Evolutionary conservation across 345 rosid genomes (phyloP).

Genomic region (Microcos paniculata): DNA sequence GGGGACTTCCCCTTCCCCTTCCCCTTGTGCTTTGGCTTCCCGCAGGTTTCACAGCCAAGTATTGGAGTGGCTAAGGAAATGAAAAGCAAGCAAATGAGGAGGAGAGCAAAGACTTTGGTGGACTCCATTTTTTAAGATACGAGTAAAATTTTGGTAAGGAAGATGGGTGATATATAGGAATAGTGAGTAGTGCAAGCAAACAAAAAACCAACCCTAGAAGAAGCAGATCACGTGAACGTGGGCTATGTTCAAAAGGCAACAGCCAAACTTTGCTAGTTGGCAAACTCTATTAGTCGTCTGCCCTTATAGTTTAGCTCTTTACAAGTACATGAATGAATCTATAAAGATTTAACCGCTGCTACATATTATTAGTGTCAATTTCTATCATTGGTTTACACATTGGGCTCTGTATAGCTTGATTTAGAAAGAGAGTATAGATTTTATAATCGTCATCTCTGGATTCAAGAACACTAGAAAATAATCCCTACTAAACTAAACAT

Average conservation of each 20-base stretch:
- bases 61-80: slow-evolving; percentile 53
- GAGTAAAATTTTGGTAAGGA: slow-evolving; percentile 19
- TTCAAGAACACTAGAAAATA: too few relatives aligned
- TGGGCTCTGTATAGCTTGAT: not conserved
- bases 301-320: too few relatives aligned
- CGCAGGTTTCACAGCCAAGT: slow-evolving; percentile 61
- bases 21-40: slow-evolving; percentile 36
- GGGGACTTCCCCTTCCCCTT: slow-evolving; percentile 22
- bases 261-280: slow-evolving; percentile 83
- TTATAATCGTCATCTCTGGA: not conserved
- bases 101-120: slow-evolving; percentile 50
- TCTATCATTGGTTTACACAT: not conserved
- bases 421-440: not conserved
- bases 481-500: too few relatives aligned
- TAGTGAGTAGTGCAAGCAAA: slow-evolving; percentile 22
- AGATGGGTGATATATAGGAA: slow-evolving; percentile 38
- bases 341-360: not conserved
- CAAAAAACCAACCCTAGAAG: slow-evolving; percentile 20
- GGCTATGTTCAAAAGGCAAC: slow-evolving; percentile 40
- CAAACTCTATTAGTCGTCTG: slow-evolving; percentile 28
- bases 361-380: too few relatives aligned
- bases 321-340: slow-evolving; percentile 19
- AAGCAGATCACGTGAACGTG: slow-evolving; percentile 73
- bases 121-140: slow-evolving; percentile 40
- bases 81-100: slow-evolving; percentile 54